Percentiles rank a stretch among this genome's conserved stretches.
These are phyloP conservation scores for Rosa lucieae DNA, from an alignment of 306 rosid species.

Conservation along the genomic window DNA sequence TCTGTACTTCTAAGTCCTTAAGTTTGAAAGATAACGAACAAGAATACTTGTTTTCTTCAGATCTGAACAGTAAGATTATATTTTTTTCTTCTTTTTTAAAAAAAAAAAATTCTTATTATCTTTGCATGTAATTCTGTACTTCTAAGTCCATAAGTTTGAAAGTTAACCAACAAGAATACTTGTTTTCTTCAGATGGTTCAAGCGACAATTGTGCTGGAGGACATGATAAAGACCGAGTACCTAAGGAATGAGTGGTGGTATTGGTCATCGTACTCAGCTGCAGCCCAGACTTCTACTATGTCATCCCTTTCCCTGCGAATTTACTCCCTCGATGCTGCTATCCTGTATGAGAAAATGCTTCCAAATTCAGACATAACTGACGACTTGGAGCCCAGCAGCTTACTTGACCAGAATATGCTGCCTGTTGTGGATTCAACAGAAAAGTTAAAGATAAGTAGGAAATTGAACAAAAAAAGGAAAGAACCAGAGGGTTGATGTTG, in stretches of 20 bases:
- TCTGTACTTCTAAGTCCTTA: slow-evolving; percentile 10
- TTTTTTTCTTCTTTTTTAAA: too few relatives aligned
- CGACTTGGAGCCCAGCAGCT: slow-evolving; percentile 50
- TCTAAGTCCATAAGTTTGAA: not conserved
- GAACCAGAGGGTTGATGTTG: slow-evolving; percentile 67
- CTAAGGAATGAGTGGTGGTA: slow-evolving; percentile 98
- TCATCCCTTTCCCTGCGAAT: slow-evolving; percentile 88
- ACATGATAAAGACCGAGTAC: slow-evolving; percentile 85
- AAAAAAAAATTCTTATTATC: not conserved
- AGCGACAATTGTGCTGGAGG: slow-evolving; percentile 83
- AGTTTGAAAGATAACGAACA: not conserved
- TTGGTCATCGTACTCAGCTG: slow-evolving; percentile 98
- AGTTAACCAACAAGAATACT: slow-evolving; percentile 15
- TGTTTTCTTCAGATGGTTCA: slow-evolving; percentile 78
- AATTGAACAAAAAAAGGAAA: slow-evolving; percentile 81
- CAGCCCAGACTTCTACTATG: slow-evolving; percentile 76
- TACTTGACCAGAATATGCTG: slow-evolving; percentile 41
- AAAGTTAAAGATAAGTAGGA: slow-evolving; percentile 64
- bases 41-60: too few relatives aligned
- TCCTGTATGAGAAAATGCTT: slow-evolving; percentile 64
- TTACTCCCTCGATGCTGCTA: slow-evolving; percentile 90
- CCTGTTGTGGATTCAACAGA: slow-evolving; percentile 59
- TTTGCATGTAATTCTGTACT: not conserved
- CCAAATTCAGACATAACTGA: slow-evolving; percentile 52
- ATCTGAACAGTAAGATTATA: too few relatives aligned